Conservation (phyloP, 371 early-diverging fungal genomes). For the Rhizomucor miehei region DNA sequence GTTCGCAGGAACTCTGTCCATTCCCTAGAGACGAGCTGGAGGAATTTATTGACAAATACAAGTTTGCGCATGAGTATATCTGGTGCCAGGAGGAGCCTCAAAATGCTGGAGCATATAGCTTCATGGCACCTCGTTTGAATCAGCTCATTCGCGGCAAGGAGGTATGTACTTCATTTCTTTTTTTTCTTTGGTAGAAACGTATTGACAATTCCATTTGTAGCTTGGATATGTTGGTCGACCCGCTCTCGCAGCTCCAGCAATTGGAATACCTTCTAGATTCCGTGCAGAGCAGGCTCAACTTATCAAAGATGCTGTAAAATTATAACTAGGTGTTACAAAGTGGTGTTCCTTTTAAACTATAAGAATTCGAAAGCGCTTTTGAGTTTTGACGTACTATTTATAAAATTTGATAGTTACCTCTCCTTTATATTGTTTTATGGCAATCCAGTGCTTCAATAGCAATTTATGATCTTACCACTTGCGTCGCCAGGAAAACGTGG, state of each 20-base stretch:
- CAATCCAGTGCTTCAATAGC: too few species aligned
- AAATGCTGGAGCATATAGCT: constrained; percentile 89
- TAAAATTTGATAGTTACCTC: too few species aligned
- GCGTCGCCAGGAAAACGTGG: too few species aligned
- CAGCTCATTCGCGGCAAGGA: constrained; percentile 59
- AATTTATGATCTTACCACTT: too few species aligned
- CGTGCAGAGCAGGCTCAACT: constrained; percentile 33
- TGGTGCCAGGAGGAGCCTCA: constrained; percentile 97
- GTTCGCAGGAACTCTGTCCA: constrained; percentile 77
- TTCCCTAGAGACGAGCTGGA: constrained; percentile 80
- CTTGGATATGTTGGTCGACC: constrained; percentile 71
- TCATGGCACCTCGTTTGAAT: constrained; percentile 82
- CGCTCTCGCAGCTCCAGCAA: constrained; percentile 76
- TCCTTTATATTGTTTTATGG: too few species aligned
- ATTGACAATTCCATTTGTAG: constrained; percentile 5
- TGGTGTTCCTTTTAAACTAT: too few species aligned
- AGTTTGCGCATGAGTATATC: constrained; percentile 67
- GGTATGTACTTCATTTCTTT: constrained; percentile 22
- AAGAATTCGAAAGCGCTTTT: too few species aligned
- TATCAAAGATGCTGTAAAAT: constrained; percentile 22
- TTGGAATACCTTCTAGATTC: constrained; percentile 53
- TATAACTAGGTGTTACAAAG: too few species aligned
- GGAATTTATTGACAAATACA: constrained; percentile 62
- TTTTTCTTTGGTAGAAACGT: background rate
- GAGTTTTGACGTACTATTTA: too few species aligned